Base-by-base conservation (phyloP, 768 basidiomycete species). In the Trametes maxima region DNA sequence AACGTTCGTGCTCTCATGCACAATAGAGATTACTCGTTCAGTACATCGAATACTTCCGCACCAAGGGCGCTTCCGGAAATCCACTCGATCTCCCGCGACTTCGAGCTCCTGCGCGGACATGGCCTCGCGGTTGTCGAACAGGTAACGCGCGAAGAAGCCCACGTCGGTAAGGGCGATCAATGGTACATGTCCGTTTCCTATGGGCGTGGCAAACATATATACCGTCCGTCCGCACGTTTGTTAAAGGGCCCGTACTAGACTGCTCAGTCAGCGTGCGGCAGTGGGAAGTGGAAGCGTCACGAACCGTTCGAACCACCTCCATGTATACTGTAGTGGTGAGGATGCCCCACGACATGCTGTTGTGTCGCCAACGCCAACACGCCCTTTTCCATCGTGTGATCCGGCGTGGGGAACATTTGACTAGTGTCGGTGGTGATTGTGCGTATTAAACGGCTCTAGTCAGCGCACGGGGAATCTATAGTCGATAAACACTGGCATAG, bases 321-420 rank as follows among this genome's bases (percentile, higher is more conserved):
- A 67, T 67, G 56, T 67, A 67, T 4, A 59, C 59, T 0, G 42
- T 57, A 22, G 24, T 37, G 2, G 63, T 54, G 12, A 65, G 25
- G 33, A 60, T 35, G 10, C 53, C 51, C 63, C 63, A 60, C 2
- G 63, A 57, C 59, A 60, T 57, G 28, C 54, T 51, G 21, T 39
- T 21, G 17, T 21, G 17, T 58, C 63, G 40, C 44, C 57, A 10
- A 57, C 59, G 11, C 67, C 66, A 0, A 79, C 75, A n/a, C 76
- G 74, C 0, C 74, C 77, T 65, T 79, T 79, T 2, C 69, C 77
- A 54, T 78, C 75, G 62, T 74, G 28, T 33, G 8, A 8, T 33
- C 28, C 28, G n/a, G n/a, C 8, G 28, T 33, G 28, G 8, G 8
- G 8, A 33, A 3, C 28, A 33, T 33, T 33, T 33, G 4, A 33